Evolutionary conservation across 345 rosid species (phyloP).

Genomic region (Noccaea bulbosa): DNA sequence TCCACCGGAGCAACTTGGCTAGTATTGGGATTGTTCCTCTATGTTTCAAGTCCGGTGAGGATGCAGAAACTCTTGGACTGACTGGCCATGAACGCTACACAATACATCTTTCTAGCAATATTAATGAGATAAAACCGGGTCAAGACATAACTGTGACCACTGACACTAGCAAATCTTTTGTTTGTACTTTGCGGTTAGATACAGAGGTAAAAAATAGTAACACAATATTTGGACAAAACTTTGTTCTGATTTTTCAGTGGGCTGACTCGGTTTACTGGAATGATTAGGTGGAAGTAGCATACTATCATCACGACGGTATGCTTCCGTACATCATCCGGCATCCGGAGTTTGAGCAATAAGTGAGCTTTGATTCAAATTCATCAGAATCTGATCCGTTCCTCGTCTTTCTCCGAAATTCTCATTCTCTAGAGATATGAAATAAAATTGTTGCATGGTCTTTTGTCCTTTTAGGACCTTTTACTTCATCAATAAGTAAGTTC

Average conservation of each 20-base stretch:
- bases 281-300: background rate
- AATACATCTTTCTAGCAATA: constrained; percentile 50
- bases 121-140: constrained; percentile 61
- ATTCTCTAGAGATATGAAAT: too few species aligned
- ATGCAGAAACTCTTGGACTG: constrained; percentile 51
- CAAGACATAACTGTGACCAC: constrained; percentile 63
- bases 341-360: constrained; percentile 47
- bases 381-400: too few species aligned
- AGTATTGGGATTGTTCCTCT: constrained; percentile 59
- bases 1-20: constrained; percentile 53
- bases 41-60: constrained; percentile 53
- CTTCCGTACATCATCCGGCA: constrained; percentile 48
- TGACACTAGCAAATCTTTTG: constrained; percentile 56
- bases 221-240: background rate
- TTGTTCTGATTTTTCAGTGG: background rate
- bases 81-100: constrained; percentile 45
- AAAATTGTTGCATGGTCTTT: too few species aligned
- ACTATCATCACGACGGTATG: constrained; percentile 67
- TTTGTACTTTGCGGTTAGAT: constrained; percentile 60
- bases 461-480: too few species aligned
- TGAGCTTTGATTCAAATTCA: background rate
- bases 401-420: too few species aligned
- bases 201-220: constrained; percentile 51
- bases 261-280: background rate
- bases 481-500: too few species aligned